Evolutionary conservation across 2,329 filamentous ascomycete species (phyloP), one percentile per base, ranked within the genome.

Genomic region (Ophiostoma piceae): DNA sequence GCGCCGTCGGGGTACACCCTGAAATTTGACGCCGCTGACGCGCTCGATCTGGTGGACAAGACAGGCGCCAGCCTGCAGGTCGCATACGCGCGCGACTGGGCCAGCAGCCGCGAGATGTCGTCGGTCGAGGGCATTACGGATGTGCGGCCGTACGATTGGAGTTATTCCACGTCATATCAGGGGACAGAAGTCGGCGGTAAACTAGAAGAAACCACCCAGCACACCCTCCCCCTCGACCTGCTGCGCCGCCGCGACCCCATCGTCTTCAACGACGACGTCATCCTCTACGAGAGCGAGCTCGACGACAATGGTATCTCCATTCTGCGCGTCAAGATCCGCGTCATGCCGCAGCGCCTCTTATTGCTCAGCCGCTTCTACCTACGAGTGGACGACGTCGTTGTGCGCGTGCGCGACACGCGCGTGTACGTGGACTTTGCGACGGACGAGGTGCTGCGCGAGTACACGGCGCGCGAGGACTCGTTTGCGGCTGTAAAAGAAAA

Each of bases 81-180:
- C 66, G 91, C 94, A 60, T 94, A 98, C 80, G 96, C 95, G 1
- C 86, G 88, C 73, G 92, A 93, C 78, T 99, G 95, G 95, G 83
- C 82, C 74, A 83, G 83, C 74, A 86, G 80, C 68, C 80, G 84
- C 71, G 92, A 93, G 78, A 88, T 90, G 78, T 91, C 91, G 75
- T 90, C 91, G 67, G 91, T 93, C 67, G 92, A 90, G 69, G 92
- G 90, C 70, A 97, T 99, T 78, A 92, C 92, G 77, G 92, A 97
- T 77, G 92, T 99, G 69, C 94, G 94, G 81, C 94, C 94, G 2
- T 99, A 96, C 78, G 95, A 99, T 81, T 99, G 95, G 95, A 97
- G 92, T 72, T 99, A 98, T 81, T 95, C 89, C 74, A 97, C 94
- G 47, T 85, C 89, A 74, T 99, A 97, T 80, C 85, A 85, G 70